Evolutionary conservation across 352 stramenopile species (phyloP).

Genomic region (Globisporangium irregulare): DNA sequence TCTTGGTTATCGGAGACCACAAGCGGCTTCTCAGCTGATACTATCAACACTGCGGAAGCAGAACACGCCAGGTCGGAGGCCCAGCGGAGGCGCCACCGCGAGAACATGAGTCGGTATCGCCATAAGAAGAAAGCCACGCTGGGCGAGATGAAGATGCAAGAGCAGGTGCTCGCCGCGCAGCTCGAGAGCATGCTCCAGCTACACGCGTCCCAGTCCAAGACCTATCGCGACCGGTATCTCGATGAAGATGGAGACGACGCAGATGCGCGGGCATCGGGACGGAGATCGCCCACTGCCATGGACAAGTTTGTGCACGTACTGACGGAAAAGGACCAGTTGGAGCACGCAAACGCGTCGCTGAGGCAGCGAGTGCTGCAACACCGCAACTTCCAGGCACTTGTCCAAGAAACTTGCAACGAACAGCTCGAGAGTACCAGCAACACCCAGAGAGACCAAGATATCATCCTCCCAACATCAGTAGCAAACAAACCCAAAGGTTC

Average conservation of each 20-base stretch:
- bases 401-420: not conserved
- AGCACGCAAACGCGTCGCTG: not conserved
- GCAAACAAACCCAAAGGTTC: not conserved
- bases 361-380: not conserved
- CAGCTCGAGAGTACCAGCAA: not conserved
- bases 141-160: slow-evolving; percentile 25
- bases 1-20: not conserved
- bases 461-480: not conserved
- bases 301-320: slow-evolving; percentile 8
- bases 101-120: slow-evolving; percentile 46
- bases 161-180: slow-evolving; percentile 26
- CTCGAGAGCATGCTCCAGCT: slow-evolving; percentile 18
- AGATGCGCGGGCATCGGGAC: not conserved
- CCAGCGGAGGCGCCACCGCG: slow-evolving; percentile 33
- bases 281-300: not conserved
- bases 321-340: not conserved
- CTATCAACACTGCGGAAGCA: not conserved
- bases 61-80: no score
- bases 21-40: not conserved
- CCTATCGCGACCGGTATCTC: not conserved
- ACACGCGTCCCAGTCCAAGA: not conserved
- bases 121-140: slow-evolving; percentile 46
- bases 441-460: not conserved
- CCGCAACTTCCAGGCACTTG: not conserved
- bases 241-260: not conserved